Conservation (phyloP, 2,329 filamentous ascomycete genomes). For the Aspergillus sp. region DNA sequence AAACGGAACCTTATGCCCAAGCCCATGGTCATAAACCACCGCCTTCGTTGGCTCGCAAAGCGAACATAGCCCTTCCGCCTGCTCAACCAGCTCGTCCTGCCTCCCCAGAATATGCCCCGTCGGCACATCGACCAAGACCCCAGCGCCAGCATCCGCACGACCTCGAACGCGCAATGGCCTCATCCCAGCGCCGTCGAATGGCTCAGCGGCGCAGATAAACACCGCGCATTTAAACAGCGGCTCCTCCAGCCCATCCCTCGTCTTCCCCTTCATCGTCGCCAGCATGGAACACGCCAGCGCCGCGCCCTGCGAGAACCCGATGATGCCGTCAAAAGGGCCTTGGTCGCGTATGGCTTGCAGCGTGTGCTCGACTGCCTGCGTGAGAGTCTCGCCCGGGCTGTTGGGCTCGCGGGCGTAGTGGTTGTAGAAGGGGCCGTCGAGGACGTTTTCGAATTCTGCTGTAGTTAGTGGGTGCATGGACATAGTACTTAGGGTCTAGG, state of each 20-base stretch:
- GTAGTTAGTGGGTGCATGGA: conserved; percentile 1
- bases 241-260: too few relatives aligned
- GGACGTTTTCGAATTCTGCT: conserved; percentile 21
- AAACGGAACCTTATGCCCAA: conserved; percentile 25
- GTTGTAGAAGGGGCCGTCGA: conserved; percentile 23
- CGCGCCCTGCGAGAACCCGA: conserved; percentile 25
- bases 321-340: conserved; percentile 24
- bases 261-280: too few relatives aligned
- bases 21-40: conserved; percentile 28
- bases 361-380: conserved; percentile 18
- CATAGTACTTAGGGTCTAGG: too few relatives aligned
- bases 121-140: conserved; percentile 22
- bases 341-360: conserved; percentile 12
- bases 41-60: conserved; percentile 25
- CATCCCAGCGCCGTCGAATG: conserved; percentile 17
- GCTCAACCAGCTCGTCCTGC: conserved; percentile 23
- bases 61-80: conserved; percentile 20
- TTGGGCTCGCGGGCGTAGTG: conserved; percentile 19
- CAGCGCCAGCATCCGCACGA: conserved; percentile 6
- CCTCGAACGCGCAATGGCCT: conserved; percentile 7
- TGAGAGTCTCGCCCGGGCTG: conserved; percentile 14
- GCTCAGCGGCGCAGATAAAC: conserved; percentile 20
- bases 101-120: conserved; percentile 32
- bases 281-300: conserved; percentile 20
- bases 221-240: conserved; percentile 23